Percentiles rank a stretch among this genome's conserved stretches.
These are phyloP conservation scores for Candida loeiensis DNA, from an alignment of 805 yeast genomes.

Conservation along the genomic window DNA sequence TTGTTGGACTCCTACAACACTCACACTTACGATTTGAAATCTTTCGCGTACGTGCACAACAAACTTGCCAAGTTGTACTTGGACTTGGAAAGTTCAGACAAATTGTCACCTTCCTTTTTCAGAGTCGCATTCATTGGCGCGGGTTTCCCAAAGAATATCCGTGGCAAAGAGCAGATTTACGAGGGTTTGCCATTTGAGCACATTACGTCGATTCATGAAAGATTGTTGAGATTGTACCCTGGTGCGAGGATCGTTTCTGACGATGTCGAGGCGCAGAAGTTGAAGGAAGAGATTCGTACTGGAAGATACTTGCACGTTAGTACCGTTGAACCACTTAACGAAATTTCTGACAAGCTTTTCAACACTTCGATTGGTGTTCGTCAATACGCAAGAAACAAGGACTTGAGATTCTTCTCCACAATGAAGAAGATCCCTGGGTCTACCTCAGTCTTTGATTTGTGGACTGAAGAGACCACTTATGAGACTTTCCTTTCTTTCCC, in stretches of 20 bases:
- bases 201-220: conserved; percentile 74
- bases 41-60: conserved; percentile 67
- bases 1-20: conserved; percentile 70
- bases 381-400: conserved; percentile 71
- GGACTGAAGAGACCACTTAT: conserved; percentile 86
- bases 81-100: conserved; percentile 63
- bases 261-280: conserved; percentile 53
- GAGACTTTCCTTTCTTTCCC: conserved; percentile 79
- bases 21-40: conserved; percentile 69
- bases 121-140: conserved; percentile 76
- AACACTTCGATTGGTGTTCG: conserved; percentile 59
- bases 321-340: conserved; percentile 67
- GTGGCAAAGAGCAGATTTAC: conserved; percentile 75
- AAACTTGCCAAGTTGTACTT: conserved; percentile 66
- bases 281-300: conserved; percentile 44
- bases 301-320: conserved; percentile 74
- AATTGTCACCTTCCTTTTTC: conserved; percentile 74
- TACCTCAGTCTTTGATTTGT: conserved; percentile 65
- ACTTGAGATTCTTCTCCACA: conserved; percentile 65
- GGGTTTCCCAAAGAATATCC: conserved; percentile 75
- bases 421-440: conserved; percentile 72
- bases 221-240: conserved; percentile 71
- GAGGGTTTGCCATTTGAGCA: conserved; percentile 89
- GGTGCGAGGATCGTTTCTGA: conserved; percentile 70
- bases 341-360: conserved; percentile 43